phyloP scores from a whole-genome alignment of 2,329 filamentous ascomycete genomes.

The Neoscytalidium dimidiatum region DNA sequence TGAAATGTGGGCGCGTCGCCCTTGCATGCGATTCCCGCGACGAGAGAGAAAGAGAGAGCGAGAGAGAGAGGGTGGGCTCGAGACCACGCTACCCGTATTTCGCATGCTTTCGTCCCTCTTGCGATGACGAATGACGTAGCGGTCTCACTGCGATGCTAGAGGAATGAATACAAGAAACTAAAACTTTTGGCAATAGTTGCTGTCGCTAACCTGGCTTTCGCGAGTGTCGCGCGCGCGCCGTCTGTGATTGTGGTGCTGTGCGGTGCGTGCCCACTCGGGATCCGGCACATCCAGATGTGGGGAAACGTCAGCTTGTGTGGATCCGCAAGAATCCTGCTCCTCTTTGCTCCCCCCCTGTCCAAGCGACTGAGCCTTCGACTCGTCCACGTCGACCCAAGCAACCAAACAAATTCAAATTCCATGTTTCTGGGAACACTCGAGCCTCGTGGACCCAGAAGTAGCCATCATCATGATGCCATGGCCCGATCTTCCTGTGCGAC shows the following conservation, averaged over 20 bases:
- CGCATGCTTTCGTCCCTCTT: too few relatives aligned
- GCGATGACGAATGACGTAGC: too few relatives aligned
- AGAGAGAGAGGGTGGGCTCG: too few relatives aligned
- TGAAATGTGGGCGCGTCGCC: neutral
- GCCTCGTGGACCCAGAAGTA: neutral
- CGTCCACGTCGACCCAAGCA: neutral
- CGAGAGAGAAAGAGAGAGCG: too few relatives aligned
- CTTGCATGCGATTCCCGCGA: neutral
- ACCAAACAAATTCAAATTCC: neutral
- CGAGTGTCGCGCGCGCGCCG: too few relatives aligned
- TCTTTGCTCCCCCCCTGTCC: neutral
- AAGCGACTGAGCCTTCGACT: neutral
- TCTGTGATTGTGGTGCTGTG: neutral
- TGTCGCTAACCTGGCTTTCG: too few relatives aligned
- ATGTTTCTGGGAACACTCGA: neutral
- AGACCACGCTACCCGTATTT: too few relatives aligned
- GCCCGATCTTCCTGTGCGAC: neutral
- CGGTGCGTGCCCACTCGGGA: neutral
- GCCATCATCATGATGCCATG: constrained; percentile 8
- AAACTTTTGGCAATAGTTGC: neutral
- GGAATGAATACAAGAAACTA: neutral
- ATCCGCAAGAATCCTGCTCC: neutral
- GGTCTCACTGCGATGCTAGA: too few relatives aligned
- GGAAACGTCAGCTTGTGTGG: neutral
- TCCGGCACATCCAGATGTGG: neutral